Base-by-base conservation (phyloP, 2,329 filamentous ascomycete species). In the Phialocephala sp. region DNA sequence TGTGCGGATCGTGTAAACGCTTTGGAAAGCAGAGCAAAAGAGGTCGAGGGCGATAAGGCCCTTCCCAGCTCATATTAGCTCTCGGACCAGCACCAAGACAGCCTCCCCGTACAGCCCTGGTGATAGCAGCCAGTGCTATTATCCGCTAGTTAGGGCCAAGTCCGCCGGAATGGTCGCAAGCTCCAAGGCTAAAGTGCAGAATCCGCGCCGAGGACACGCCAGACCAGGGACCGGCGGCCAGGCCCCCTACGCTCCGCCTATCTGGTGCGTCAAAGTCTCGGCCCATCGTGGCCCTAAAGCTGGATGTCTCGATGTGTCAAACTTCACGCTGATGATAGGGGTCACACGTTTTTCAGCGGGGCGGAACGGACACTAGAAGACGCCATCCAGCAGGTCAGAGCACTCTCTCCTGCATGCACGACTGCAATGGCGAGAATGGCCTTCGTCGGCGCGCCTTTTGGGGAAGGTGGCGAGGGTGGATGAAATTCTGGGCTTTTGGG, bases 281-380 rank as follows among this genome's bases (percentile, higher is more conserved):
- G 65, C 1, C 52, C 9, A 55, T 59, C 55, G 59, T 64, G 67
- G 65, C 1, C 52, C 9, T 63, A 14, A 22, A 18, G 63, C 67
- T 57, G 55, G 55, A 67, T 67, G 54, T 61, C 63, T 67, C 67
- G 64, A n/a, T n/a, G n/a, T n/a, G n/a, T n/a, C n/a, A 62, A 57
- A 11, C 57, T 6, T 47, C 35, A 52, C 43, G 24, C 20, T 20
- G 18, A 18, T 27, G 64, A 66, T 59, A 63, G 64, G 64, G 63
- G 63, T 35, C 11, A 35, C 54, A 63, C 54, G 52, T 50, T 52
- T 52, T 50, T 59, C 18, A 5, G 20, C 15, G 27, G 52, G 54
- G 32, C 52, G 24, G 15, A 20, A 24, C 35, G 18, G 20, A 39
- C 27, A 52, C 59, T 60, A 60, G 59, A 52, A 60, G 43, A 39